Evolutionary conservation across 306 rosid genomes (phyloP).

Genomic region (Fragaria vesca): DNA sequence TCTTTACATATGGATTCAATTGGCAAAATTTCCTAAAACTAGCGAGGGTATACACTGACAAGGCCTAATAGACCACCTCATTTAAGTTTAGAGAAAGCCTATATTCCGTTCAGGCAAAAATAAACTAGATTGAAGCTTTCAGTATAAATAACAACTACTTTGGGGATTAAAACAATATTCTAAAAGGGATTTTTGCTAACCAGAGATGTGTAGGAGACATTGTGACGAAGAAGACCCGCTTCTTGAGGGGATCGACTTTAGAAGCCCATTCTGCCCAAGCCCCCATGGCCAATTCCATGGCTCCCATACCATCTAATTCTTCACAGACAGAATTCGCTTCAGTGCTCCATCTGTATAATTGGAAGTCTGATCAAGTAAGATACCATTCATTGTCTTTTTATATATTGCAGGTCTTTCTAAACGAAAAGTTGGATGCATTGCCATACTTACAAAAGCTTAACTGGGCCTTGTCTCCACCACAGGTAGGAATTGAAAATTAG

Average conservation of each 20-base stretch:
- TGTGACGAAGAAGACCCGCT: constrained; percentile 72
- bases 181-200: constrained; percentile 35
- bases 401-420: not conserved
- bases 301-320: constrained; percentile 65
- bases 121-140: constrained; percentile 13
- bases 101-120: not conserved
- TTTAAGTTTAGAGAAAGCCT: not conserved
- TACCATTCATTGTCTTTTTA: constrained; percentile 13
- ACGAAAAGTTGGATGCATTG: constrained; percentile 1
- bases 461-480: constrained; percentile 99
- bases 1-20: not conserved
- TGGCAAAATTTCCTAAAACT: not conserved
- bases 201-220: constrained; percentile 98
- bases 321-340: constrained; percentile 71
- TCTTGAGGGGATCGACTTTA: constrained; percentile 61
- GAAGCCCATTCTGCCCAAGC: constrained; percentile 98
- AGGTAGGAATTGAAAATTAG: constrained; percentile 87
- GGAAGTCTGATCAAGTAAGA: constrained; percentile 21
- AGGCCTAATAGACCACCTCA: constrained; percentile 3
- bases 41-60: not conserved
- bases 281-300: constrained; percentile 91
- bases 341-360: constrained; percentile 66
- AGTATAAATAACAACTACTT: not conserved
- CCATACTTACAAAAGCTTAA: constrained; percentile 79
- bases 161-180: not conserved